Evolutionary conservation across 768 basidiomycete species (phyloP), one percentile per base, ranked within the genome.

Genomic region (Podaxis carcinomalis): DNA sequence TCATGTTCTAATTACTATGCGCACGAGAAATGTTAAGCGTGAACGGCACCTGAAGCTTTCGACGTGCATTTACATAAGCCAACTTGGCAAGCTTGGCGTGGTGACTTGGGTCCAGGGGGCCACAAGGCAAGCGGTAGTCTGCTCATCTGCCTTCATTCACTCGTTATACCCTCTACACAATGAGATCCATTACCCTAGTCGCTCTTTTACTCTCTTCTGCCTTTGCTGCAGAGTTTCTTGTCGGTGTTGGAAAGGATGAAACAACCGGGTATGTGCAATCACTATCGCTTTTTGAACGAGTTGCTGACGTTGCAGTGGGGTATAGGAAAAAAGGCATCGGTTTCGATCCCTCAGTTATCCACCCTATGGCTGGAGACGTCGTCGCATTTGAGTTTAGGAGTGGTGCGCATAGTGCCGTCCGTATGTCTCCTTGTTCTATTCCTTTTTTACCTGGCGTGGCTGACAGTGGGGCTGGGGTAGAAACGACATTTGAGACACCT

Each of bases 191-290:
- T 19, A 19, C 49, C 13, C n/a, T 64, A 27, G 28, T 63, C 40
- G 59, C 59, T 51, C 63, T 70, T 51, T 42, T 69, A 16, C 37
- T 73, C 57, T 71, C 69, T 37, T 56, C 70, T 46, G 71, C 67
- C 27, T 64, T 71, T 19, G 74, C 69, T 5, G 62, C 68, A 25
- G 70, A 73, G 61, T 77, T 67, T 47, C 69, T 72, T 10, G 74
- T 77, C 47, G 74, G 73, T 32, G 76, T 77, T 35, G 75, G 77
- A 3, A 77, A 77, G 57, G 75, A 77, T 63, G 76, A 77, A 64
- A 73, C 68, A 16, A 78, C 75, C 16, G 77, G 77, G 76, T 77
- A 19, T 10, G 67, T 65, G 14, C 23, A 49, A 10, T 5, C 19
- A 19, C 0, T 44, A 44, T 42, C 21, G n/a, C 19, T 21, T n/a